These are phyloP conservation scores for Colletotrichum nymphaeae DNA, from an alignment of 2,329 filamentous ascomycete genomes.

Conservation along the genomic window DNA sequence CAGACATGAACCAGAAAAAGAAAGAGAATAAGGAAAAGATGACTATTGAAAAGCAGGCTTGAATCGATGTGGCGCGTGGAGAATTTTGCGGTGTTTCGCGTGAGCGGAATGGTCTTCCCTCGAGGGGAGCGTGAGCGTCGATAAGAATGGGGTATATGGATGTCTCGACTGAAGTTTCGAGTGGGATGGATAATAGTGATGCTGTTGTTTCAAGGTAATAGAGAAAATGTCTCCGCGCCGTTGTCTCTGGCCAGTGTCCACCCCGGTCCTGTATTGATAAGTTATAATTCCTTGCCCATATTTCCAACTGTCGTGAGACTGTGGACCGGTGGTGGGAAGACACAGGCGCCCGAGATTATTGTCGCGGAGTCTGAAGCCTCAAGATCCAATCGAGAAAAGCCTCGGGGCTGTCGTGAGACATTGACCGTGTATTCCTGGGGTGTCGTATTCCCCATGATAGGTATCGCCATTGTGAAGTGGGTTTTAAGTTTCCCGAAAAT, in stretches of 20 bases:
- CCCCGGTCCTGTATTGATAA: slow-evolving; percentile 23
- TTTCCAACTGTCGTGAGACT: slow-evolving; percentile 23
- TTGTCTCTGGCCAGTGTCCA: neutral
- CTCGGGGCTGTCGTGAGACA: slow-evolving; percentile 33
- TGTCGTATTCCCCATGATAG: slow-evolving; percentile 4
- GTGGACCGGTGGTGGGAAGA: neutral
- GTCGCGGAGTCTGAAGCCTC: neutral
- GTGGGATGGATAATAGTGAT: neutral
- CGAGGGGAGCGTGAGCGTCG: slow-evolving; percentile 27
- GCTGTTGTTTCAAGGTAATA: neutral
- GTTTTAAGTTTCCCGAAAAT: slow-evolving; percentile 2
- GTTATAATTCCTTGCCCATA: slow-evolving; percentile 15
- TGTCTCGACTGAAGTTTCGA: slow-evolving; percentile 16
- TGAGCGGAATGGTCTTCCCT: slow-evolving; percentile 44
- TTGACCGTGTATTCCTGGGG: slow-evolving; percentile 23
- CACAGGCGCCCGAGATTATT: neutral
- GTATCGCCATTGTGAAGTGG: slow-evolving; percentile 13
- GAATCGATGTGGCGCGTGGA: slow-evolving; percentile 14
- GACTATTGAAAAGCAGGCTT: neutral
- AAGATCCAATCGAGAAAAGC: neutral
- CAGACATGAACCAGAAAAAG: slow-evolving; percentile 31
- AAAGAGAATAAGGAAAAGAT: neutral
- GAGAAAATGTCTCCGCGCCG: neutral
- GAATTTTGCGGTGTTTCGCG: slow-evolving; percentile 41
- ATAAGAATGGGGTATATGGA: slow-evolving; percentile 31